Evolutionary conservation across 2,329 filamentous ascomycete species (phyloP).

Genomic region (Nemania abortiva): DNA sequence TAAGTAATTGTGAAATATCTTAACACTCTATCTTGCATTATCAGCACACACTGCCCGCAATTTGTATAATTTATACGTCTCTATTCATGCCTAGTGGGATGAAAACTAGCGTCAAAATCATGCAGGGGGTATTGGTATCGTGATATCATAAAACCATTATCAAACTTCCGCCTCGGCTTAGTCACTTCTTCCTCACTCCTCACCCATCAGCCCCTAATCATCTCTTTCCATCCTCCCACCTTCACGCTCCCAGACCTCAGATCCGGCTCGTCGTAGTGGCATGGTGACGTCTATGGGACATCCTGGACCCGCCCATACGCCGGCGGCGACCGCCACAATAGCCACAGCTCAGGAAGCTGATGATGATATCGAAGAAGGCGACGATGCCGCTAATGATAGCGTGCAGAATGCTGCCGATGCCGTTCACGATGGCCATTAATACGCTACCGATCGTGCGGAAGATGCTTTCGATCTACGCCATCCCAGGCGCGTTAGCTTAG

Average conservation of each 20-base stretch:
- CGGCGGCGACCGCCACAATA: constrained; percentile 51
- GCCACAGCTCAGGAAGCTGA: constrained; percentile 73
- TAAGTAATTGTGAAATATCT: too few species aligned
- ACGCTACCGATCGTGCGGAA: constrained; percentile 74
- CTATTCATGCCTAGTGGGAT: constrained; percentile 28
- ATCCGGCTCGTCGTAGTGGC: constrained; percentile 53
- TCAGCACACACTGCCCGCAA: not conserved
- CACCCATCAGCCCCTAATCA: not conserved
- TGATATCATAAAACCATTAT: constrained; percentile 41
- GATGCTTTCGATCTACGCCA: constrained; percentile 65
- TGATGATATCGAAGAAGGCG: constrained; percentile 73
- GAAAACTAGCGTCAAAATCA: constrained; percentile 16
- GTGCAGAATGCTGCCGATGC: constrained; percentile 72
- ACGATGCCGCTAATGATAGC: constrained; percentile 77
- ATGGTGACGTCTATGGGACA: constrained; percentile 37
- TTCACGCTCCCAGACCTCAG: constrained; percentile 36
- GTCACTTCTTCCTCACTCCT: constrained; percentile 23
- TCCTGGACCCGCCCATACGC: constrained; percentile 39
- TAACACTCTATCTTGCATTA: too few species aligned
- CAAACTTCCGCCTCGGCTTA: constrained; percentile 25
- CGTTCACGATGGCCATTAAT: constrained; percentile 76
- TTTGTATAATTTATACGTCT: constrained; percentile 9
- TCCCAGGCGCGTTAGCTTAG: constrained; percentile 43
- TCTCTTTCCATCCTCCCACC: not conserved
- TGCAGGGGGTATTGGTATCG: constrained; percentile 52